Evolutionary conservation across 306 rosid genomes (phyloP), one percentile per base, ranked within the genome.

Genomic region (Rosa persica): DNA sequence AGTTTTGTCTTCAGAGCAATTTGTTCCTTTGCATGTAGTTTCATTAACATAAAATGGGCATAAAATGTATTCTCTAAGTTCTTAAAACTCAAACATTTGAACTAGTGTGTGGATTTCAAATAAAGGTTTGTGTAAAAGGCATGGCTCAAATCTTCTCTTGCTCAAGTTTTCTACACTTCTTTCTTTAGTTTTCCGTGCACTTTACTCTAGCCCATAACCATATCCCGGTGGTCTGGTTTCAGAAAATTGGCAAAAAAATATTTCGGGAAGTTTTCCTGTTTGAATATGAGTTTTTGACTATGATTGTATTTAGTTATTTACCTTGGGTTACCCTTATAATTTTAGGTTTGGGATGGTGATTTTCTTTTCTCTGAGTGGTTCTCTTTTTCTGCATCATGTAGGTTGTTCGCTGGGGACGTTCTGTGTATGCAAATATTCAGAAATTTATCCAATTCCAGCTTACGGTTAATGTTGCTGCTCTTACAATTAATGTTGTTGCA

Each of bases 391-490:
- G 71, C 58, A 78, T 51, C 65, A 42, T 76, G 62, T 83, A 95
- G 98, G 98, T 95, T 87, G 98, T 95, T 74, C 95, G 98, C 52
- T 95, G 98, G 98, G 98, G 98, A 71, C 97, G 98, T 66, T 95
- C 98, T 84, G 98, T 95, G 20, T 95, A 92, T 85, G 98, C 98
- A 77, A 95, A 95, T 80, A 92, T 95, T 85, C 98, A 95, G 87
- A 95, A 95, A 80, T 95, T 95, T 83, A 95, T 95, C 82, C 98
- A 95, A 84, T 95, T 95, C 85, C 98, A 92, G 85, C 98, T 95
- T 51, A 95, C 98, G 5, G 98, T 95, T 62, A 95, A 95, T 76
- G 98, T 91, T 72, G 98, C 98, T 73, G 98, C 98, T 83, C 98
- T 95, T 78, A 89, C 90, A 65, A 95, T 95, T 62, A 95, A 95